Conservation (phyloP, 768 basidiomycete genomes). For the Phaeotremella fagi region DNA sequence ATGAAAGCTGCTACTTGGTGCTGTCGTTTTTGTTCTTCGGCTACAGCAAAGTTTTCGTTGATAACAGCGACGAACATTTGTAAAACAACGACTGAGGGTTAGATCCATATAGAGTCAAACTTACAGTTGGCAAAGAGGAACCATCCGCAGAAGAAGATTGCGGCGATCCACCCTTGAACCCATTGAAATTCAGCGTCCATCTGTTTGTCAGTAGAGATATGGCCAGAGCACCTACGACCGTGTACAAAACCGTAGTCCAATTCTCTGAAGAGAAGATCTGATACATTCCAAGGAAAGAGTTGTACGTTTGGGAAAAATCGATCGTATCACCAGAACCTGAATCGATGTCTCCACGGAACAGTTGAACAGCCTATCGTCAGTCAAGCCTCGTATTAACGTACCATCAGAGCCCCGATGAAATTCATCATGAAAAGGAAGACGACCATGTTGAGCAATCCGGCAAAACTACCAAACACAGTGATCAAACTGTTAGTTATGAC, state of each 20-base stretch:
- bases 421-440: conserved; percentile 84
- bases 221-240: conserved; percentile 11
- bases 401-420: conserved; percentile 74
- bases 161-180: conserved; percentile 65
- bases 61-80: conserved; percentile 98
- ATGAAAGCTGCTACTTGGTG: conserved; percentile 66
- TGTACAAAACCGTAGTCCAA: conserved; percentile 52
- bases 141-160: conserved; percentile 75
- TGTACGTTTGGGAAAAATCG: conserved; percentile 78
- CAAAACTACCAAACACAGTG: conserved; percentile 86
- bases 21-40: conserved; percentile 80
- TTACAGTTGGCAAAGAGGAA: conserved; percentile 85
- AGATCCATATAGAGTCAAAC: conserved; percentile 41
- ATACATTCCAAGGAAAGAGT: conserved; percentile 79
- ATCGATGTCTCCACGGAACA: conserved; percentile 75
- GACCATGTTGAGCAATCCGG: conserved; percentile 84
- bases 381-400: conserved; percentile 11
- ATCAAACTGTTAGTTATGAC: conserved; percentile 53
- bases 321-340: conserved; percentile 49
- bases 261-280: conserved; percentile 86
- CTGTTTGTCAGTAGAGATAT: conserved; percentile 38
- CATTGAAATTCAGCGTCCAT: conserved; percentile 60
- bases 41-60: conserved; percentile 89
- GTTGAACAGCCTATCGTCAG: conserved; percentile 57
- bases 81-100: conserved; percentile 67